These are phyloP conservation scores for Gnaphalium uliginosum DNA, from an alignment of 129 eudicot species.

Conservation along the genomic window DNA sequence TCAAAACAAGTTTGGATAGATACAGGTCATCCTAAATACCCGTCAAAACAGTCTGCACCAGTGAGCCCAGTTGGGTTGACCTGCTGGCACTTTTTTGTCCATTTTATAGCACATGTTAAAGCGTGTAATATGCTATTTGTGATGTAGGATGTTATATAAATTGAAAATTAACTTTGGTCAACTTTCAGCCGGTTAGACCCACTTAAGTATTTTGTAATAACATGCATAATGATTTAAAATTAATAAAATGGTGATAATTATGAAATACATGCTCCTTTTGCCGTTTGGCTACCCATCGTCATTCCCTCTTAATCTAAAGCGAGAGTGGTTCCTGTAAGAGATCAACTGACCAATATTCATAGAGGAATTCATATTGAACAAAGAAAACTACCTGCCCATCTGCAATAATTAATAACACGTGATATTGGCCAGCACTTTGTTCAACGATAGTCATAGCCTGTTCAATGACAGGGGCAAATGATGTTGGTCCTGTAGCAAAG, in stretches of 20 bases:
- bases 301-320: too few relatives aligned
- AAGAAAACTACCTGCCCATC: slow-evolving; percentile 87
- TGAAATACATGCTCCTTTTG: too few relatives aligned
- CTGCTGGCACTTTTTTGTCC: background rate
- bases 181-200: background rate
- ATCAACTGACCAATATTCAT: background rate
- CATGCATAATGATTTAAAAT: slow-evolving; percentile 14
- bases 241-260: slow-evolving; percentile 4
- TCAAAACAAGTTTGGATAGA: background rate
- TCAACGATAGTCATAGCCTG: slow-evolving; percentile 94
- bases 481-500: slow-evolving; percentile 81
- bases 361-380: slow-evolving; percentile 12
- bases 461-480: slow-evolving; percentile 95
- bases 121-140: background rate
- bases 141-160: background rate
- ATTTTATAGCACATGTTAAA: background rate
- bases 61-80: background rate
- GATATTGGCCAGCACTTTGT: slow-evolving; percentile 95
- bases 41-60: background rate
- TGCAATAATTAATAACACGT: slow-evolving; percentile 84
- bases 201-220: slow-evolving; percentile 11
- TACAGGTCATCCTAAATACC: background rate
- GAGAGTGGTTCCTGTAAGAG: too few relatives aligned
- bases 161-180: background rate
- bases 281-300: too few relatives aligned